Percentiles rank a stretch among this genome's conserved stretches.
These are phyloP conservation scores for Ormosia semicastrata DNA, from an alignment of 306 rosid genomes.

Conservation along the genomic window DNA sequence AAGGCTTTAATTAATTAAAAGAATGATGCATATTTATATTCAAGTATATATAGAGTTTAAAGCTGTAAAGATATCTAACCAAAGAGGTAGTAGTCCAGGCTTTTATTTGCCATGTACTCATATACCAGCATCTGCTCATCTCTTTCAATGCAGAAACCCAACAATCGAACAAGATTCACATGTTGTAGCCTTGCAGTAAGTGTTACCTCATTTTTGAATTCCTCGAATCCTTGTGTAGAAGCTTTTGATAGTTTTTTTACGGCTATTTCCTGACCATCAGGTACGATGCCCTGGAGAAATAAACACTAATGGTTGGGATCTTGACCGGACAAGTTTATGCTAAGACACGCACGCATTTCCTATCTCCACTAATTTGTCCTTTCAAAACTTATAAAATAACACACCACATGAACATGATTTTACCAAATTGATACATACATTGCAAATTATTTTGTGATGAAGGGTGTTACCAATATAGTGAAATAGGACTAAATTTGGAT, in stretches of 20 bases:
- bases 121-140: conserved; percentile 49
- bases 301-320: background rate
- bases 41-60: background rate
- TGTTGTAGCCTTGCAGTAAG: conserved; percentile 54
- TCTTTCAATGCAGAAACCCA: conserved; percentile 38
- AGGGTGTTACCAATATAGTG: background rate
- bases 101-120: conserved; percentile 51
- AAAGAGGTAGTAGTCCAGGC: conserved; percentile 49
- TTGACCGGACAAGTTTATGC: background rate
- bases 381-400: too few species aligned
- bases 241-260: conserved; percentile 49
- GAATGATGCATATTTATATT: background rate
- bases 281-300: conserved; percentile 31
- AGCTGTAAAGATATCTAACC: conserved; percentile 2
- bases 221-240: conserved; percentile 49
- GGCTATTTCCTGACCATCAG: conserved; percentile 42
- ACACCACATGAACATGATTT: background rate
- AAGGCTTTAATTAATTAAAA: too few species aligned
- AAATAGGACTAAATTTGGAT: background rate
- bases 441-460: too few species aligned
- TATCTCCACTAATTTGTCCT: too few species aligned
- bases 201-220: conserved; percentile 51
- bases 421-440: background rate
- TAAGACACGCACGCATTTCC: too few species aligned
- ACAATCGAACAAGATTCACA: conserved; percentile 39